phyloP scores from a whole-genome alignment of 2,329 filamentous ascomycete genomes.

The Emergomyces orientalis region DNA sequence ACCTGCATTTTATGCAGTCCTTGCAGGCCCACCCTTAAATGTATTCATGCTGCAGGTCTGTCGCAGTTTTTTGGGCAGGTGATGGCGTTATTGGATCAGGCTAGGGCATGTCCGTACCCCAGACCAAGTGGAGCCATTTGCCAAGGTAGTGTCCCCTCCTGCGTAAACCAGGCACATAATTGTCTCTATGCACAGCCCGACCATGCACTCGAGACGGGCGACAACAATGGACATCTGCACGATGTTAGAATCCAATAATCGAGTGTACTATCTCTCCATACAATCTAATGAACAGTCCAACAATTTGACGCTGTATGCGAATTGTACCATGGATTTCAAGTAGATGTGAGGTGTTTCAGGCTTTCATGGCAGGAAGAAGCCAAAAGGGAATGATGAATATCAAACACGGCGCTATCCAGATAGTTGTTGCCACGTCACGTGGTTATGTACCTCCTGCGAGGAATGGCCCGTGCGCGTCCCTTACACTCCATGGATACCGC shows the following conservation, averaged over 20 bases:
- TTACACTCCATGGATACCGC: too few relatives aligned
- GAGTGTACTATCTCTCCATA: background rate
- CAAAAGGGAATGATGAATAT: background rate
- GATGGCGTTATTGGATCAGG: too few relatives aligned
- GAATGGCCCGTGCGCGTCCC: background rate
- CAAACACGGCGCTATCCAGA: background rate
- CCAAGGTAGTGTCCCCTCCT: too few relatives aligned
- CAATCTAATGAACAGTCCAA: too few relatives aligned
- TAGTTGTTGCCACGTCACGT: background rate
- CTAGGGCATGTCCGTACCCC: too few relatives aligned
- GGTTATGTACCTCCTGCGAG: background rate
- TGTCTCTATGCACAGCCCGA: too few relatives aligned
- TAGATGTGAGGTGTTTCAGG: background rate
- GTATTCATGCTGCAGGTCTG: background rate
- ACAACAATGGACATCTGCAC: too few relatives aligned
- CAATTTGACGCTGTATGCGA: background rate
- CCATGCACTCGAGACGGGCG: too few relatives aligned
- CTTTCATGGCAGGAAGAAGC: background rate
- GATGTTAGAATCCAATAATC: background rate
- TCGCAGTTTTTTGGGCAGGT: too few relatives aligned
- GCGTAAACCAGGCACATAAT: too few relatives aligned
- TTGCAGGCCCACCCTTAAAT: background rate
- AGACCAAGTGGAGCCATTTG: background rate
- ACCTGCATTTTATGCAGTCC: background rate
- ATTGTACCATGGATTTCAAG: background rate